Base-by-base conservation (phyloP, 768 basidiomycete species). In the Leucocoprinus birnbaumii region DNA sequence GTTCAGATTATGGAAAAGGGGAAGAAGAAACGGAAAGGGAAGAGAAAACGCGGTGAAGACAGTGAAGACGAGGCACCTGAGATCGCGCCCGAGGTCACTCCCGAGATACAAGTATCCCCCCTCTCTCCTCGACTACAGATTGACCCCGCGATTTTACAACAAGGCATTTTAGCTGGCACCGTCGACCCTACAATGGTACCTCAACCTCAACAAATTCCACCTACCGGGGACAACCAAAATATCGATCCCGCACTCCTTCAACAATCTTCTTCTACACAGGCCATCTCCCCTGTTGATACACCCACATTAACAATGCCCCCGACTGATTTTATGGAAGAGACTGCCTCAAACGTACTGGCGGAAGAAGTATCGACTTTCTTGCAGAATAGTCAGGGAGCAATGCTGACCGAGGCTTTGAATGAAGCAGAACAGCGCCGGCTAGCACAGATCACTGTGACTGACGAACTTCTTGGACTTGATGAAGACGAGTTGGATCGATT, bases 401-500 rank as follows among this genome's bases (percentile, higher is more conserved):
- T 78, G 65, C 72, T 91, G 8, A 69, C 75, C 4, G 73, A 76
- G 18, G 87, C 89, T 14, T 74, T 93, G 9, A 78, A 87, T 48
- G 84, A 87, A 64, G 86, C 78, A 0, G 85, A 91, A 37, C 72
- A 82, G 61, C 75, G 83, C 47, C 81, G 87, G 21, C 75, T 80
- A 19, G 78, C 82, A 21, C 75, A 81, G 40, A 73, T 78, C 18
- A 64, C 73, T 42, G 80, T 75, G 35, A 75, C 71, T 10, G 83
- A 91, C 60, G 87, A 89, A 59, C 71, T 93, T 44, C 65, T 75
- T 19, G 91, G 87, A 14, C 75, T 98, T 16, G 88, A 97, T 68
- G 94, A 98, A 63, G 91, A 86, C 4, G 94, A 98, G 66, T 77
- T 97, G 41, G 88, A 96, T 66, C 75, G 74, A 22, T 89, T 97